phyloP scores from a whole-genome alignment of 1,284 basidiomycete species.

The Earliella scabrosa region DNA sequence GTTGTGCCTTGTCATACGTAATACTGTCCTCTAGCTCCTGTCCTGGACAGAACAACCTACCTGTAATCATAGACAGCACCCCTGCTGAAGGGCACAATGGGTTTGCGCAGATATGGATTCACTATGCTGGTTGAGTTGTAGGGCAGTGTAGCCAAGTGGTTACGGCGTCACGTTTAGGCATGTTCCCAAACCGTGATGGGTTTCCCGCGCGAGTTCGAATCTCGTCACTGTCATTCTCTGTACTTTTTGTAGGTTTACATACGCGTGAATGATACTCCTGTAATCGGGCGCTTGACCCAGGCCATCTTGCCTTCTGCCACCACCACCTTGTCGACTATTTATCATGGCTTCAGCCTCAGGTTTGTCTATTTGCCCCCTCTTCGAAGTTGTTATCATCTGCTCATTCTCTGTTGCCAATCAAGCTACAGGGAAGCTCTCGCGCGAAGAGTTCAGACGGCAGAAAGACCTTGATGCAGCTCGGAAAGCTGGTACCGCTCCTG shows the following conservation, averaged over 20 bases:
- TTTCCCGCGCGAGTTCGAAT: slow-evolving; percentile 66
- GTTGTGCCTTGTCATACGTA: slow-evolving; percentile 14
- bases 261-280: background rate
- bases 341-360: slow-evolving; percentile 26
- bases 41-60: slow-evolving; percentile 18
- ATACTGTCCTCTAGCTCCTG: slow-evolving; percentile 17
- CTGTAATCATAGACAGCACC: slow-evolving; percentile 24
- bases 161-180: slow-evolving; percentile 65
- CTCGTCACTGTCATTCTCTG: slow-evolving; percentile 56
- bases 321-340: background rate
- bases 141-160: slow-evolving; percentile 66
- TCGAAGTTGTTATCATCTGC: background rate
- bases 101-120: no score
- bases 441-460: slow-evolving; percentile 91
- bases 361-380: slow-evolving; percentile 19
- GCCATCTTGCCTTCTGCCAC: background rate
- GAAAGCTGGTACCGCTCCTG: slow-evolving; percentile 96
- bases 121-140: background rate
- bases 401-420: background rate
- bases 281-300: background rate
- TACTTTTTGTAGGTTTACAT: background rate
- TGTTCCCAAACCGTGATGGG: slow-evolving; percentile 54
- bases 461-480: slow-evolving; percentile 96
- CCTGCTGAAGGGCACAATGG: no score
- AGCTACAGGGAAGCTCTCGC: slow-evolving; percentile 81